These are phyloP conservation scores for Serendipita sp. DNA, from an alignment of 768 basidiomycete genomes.

Conservation along the genomic window DNA sequence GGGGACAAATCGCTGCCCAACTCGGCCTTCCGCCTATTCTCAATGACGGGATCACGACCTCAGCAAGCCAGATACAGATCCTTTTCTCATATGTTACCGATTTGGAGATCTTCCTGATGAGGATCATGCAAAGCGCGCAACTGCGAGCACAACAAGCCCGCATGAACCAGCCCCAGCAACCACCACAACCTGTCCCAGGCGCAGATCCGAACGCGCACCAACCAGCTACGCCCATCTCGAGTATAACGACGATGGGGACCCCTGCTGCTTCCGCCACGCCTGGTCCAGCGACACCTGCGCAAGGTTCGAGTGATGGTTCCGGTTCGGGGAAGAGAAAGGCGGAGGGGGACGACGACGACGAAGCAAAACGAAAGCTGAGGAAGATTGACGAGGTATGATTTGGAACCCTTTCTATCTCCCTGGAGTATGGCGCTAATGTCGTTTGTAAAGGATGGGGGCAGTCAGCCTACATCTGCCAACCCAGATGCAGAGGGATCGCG, in stretches of 20 bases:
- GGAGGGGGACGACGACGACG: neutral
- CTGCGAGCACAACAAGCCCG: neutral
- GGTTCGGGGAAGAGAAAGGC: neutral
- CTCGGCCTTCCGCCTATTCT: neutral
- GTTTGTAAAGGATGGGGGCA: neutral
- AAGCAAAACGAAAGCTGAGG: neutral
- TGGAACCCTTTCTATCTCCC: neutral
- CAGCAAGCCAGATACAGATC: neutral
- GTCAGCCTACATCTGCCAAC: neutral
- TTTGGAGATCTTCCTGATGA: neutral
- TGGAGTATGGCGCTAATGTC: neutral
- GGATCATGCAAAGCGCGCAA: neutral
- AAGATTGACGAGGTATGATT: neutral
- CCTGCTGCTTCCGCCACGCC: neutral
- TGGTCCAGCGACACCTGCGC: conserved; percentile 1
- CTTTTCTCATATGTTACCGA: neutral
- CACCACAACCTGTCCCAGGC: neutral
- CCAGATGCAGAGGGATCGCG: neutral
- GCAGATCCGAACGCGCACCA: neutral
- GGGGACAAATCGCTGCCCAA: neutral
- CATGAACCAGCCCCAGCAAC: neutral
- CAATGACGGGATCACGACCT: neutral
- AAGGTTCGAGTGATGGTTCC: neutral
- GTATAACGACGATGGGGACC: neutral
- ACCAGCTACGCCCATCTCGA: neutral